Evolutionary conservation across 176 grass and related monocot genomes (phyloP), one percentile per base, ranked within the genome.

Genomic region (Juncus inflexus): DNA sequence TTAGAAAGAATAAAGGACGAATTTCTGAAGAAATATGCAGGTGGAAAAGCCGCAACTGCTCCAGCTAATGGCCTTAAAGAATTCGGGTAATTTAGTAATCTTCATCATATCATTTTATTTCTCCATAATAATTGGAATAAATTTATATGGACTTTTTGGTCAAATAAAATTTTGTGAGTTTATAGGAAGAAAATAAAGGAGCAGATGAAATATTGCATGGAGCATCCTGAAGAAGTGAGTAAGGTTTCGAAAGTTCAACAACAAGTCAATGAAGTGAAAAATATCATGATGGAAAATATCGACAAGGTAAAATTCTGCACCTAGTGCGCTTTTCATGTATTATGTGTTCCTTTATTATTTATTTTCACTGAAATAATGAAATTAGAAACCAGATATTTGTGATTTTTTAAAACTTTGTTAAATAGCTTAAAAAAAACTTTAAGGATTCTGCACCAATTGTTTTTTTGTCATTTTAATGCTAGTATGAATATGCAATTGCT

Each of bases 281-380:
- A 66, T 57, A 76, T 95, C 61, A 90, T 95, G 91, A 81, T 69
- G 45, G 76, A 95, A 55, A 95, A 95, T 61, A 95, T 90, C 11
- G 83, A 90, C 15, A 95, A 78, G 84, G 91, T 95, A 62, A 47
- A 47, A 6, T 28, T 28, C 19, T 28, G 19, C 19, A 28, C 19
- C 19, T 28, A 28, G 19, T 28, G 19, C 19, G 19, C 19, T 28
- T 28, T 28, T 28, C 19, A 28, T 28, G 19, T 28, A 28, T 28
- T 28, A 28, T 28, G 19, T 28, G 19, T 28, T 28, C 19, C 1
- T 28, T 28, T 28, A 28, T 28, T 28, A 28, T 28, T 28, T 28
- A 1, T 28, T 28, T 28, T 28, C 19, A 28, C 19, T 28, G 19
- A 28, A 28, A 28, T 28, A 28, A 28, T 28, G 19, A 28, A 28